These are phyloP conservation scores for Erodium moschatum DNA, from an alignment of 441 rosid genomes.

Conservation along the genomic window DNA sequence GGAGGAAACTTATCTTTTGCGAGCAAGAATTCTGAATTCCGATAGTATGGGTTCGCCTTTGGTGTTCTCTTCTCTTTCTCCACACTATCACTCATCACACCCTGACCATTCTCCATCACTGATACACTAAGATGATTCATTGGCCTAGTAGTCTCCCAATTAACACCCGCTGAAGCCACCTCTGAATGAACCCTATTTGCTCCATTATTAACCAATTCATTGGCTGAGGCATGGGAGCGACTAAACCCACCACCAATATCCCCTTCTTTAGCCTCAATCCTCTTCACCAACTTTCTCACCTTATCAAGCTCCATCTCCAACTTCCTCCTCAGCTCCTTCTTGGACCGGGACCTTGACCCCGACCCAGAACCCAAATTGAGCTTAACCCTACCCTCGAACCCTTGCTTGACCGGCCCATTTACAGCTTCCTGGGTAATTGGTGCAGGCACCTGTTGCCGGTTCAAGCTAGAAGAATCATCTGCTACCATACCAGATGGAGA, in stretches of 20 bases:
- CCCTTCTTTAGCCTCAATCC: slow-evolving; percentile 66
- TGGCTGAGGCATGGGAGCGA: slow-evolving; percentile 29
- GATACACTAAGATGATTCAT: slow-evolving; percentile 60
- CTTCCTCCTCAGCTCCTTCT: slow-evolving; percentile 63
- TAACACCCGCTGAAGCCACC: slow-evolving; percentile 40
- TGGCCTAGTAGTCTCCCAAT: slow-evolving; percentile 52
- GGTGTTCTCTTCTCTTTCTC: slow-evolving; percentile 98
- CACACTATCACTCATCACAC: slow-evolving; percentile 42
- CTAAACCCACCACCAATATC: slow-evolving; percentile 36
- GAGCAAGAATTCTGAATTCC: slow-evolving; percentile 83
- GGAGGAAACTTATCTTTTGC: slow-evolving; percentile 96
- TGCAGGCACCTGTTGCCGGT: slow-evolving; percentile 23
- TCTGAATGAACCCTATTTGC: slow-evolving; percentile 50
- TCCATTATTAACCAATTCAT: slow-evolving; percentile 41
- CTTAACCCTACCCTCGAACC: slow-evolving; percentile 35
- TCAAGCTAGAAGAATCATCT: slow-evolving; percentile 32
- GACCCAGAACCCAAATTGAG: slow-evolving; percentile 32
- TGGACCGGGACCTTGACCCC: slow-evolving; percentile 28
- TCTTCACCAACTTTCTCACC: slow-evolving; percentile 71
- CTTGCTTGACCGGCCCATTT: slow-evolving; percentile 37
- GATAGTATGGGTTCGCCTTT: slow-evolving; percentile 85
- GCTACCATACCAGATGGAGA: slow-evolving; percentile 29
- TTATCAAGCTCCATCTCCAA: slow-evolving; percentile 61
- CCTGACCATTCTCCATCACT: slow-evolving; percentile 60
- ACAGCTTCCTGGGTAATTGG: slow-evolving; percentile 23